phyloP scores from a whole-genome alignment of 2,329 filamentous ascomycete species.

The Monosporascus sp. region DNA sequence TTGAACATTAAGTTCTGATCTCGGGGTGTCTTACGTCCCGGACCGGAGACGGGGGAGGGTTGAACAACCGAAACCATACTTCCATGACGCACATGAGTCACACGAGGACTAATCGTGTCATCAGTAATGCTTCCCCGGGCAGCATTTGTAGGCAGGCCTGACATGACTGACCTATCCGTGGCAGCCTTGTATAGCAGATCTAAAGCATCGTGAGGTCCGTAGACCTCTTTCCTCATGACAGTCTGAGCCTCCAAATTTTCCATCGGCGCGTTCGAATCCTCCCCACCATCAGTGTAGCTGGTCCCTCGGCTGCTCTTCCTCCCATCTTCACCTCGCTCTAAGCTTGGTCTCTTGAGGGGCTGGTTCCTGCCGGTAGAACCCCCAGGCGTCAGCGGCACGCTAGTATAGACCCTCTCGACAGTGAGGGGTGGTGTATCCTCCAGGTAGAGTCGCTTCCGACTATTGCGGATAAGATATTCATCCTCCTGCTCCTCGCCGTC shows the following conservation, averaged over 20 bases:
- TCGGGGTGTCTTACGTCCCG: conserved; percentile 16
- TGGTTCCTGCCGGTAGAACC: conserved; percentile 61
- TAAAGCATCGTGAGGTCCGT: conserved; percentile 87
- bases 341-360: conserved; percentile 58
- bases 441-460: conserved; percentile 60
- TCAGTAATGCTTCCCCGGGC: conserved; percentile 13
- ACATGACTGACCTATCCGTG: conserved; percentile 49
- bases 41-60: conserved; percentile 16
- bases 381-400: conserved; percentile 59
- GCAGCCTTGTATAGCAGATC: conserved; percentile 88
- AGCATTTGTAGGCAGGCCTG: conserved; percentile 5
- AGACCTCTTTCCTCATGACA: conserved; percentile 68
- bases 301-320: conserved; percentile 26
- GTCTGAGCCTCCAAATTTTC: conserved; percentile 61
- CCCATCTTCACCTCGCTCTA: conserved; percentile 29
- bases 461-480: conserved; percentile 69
- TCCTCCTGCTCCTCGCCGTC: conserved; percentile 52
- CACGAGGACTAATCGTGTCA: conserved; percentile 21
- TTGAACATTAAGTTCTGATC: conserved; percentile 14
- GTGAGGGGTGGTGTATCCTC: conserved; percentile 38
- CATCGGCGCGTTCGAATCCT: conserved; percentile 55
- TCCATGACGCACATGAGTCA: conserved; percentile 19
- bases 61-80: conserved; percentile 19
- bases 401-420: conserved; percentile 44
- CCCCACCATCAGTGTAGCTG: conserved; percentile 30